Conservation (phyloP, 345 rosid species). For the Eucalyptus curtisii region DNA sequence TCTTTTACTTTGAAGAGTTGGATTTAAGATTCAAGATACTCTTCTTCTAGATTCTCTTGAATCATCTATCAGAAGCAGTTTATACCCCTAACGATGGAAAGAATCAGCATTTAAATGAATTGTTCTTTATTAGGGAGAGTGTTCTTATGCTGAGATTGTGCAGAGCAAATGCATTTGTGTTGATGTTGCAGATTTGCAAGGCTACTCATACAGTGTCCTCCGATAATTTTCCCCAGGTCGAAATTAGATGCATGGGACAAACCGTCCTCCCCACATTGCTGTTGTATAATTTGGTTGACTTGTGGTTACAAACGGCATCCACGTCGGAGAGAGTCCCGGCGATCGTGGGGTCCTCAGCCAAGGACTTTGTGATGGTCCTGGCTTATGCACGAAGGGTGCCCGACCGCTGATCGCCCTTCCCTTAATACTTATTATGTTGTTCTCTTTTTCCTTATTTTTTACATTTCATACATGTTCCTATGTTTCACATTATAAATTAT, state of each 20-base stretch:
- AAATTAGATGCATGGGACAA: slow-evolving; percentile 73
- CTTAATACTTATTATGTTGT: not conserved
- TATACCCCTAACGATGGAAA: not conserved
- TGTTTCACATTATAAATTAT: not conserved
- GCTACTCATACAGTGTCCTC: not conserved
- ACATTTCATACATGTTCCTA: not conserved
- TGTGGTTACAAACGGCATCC: slow-evolving; percentile 51
- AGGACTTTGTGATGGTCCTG: slow-evolving; percentile 75
- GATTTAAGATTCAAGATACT: not conserved
- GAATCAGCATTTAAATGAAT: not conserved
- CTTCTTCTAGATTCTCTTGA: not conserved
- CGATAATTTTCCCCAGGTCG: slow-evolving; percentile 29
- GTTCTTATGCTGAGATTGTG: not conserved
- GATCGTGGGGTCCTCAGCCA: slow-evolving; percentile 60
- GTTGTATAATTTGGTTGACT: slow-evolving; percentile 45
- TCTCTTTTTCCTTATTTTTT: not conserved
- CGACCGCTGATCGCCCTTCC: not conserved
- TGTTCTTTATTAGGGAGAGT: not conserved
- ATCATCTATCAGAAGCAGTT: not conserved
- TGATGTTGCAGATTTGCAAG: not conserved
- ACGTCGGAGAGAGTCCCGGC: slow-evolving; percentile 35
- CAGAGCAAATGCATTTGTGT: not conserved
- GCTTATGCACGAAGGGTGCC: slow-evolving; percentile 40
- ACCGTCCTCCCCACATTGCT: slow-evolving; percentile 45
- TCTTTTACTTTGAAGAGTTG: not conserved